These are phyloP conservation scores for Scopulariopsis brevicaulis DNA, from an alignment of 2,329 filamentous ascomycete genomes.

Conservation along the genomic window DNA sequence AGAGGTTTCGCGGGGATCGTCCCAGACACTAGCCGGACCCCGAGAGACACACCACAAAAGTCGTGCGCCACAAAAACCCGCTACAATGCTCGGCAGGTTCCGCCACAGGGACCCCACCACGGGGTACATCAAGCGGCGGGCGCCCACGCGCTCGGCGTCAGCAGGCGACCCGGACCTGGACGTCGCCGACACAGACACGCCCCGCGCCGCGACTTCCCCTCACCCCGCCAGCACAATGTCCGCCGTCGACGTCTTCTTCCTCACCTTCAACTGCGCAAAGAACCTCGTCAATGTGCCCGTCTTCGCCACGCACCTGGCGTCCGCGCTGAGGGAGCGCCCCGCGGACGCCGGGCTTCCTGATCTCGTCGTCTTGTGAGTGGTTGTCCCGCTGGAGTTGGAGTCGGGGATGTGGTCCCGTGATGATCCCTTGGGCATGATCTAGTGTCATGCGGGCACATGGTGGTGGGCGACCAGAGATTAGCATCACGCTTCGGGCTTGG, in stretches of 20 bases:
- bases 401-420: not conserved
- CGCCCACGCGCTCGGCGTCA: not conserved
- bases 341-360: conserved; percentile 34
- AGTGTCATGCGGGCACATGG: not conserved
- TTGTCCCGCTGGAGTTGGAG: not conserved
- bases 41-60: not conserved
- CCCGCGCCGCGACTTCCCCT: not conserved
- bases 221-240: conserved; percentile 20
- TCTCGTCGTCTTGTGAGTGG: conserved; percentile 44
- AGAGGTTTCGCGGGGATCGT: not conserved
- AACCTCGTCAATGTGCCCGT: conserved; percentile 54
- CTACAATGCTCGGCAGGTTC: not conserved
- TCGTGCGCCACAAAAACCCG: not conserved
- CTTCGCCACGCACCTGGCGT: conserved; percentile 61
- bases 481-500: not conserved
- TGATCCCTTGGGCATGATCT: not conserved
- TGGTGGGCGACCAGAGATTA: not conserved
- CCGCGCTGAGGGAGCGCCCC: conserved; percentile 38
- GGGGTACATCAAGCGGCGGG: not conserved
- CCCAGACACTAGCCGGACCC: not conserved
- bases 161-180: not conserved
- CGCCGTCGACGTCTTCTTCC: conserved; percentile 56
- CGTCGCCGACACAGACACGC: not conserved
- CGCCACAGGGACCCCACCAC: conserved; percentile 1
- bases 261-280: conserved; percentile 86